Conservation (phyloP, 176 grass and related monocot genomes). For the Sorghum bicolor region Sorghum_bicolor_NCBIv3 NC_012872.2:50772001-50772500, state of each 20-base stretch:
- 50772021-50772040: not conserved
- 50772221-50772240: not conserved
- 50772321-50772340: not conserved
- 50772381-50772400: not conserved
- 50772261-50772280: not conserved
- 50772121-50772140: slow-evolving; percentile 15
- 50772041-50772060: slow-evolving; percentile 25
- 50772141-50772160: not conserved
- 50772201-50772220: not conserved
- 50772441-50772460: not conserved
- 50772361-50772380: not conserved
- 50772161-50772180: not conserved
- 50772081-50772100: slow-evolving; percentile 24
- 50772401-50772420: not conserved
- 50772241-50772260: not conserved
- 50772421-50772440: slow-evolving; percentile 3
- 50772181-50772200: not conserved
- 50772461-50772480: not conserved
- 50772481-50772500: not conserved
- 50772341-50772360: not conserved
- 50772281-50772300: not conserved
- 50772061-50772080: slow-evolving; percentile 22
- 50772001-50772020: slow-evolving; percentile 26
- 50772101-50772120: not conserved
- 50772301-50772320: not conserved